Percentiles rank a stretch among this genome's conserved stretches.
phyloP scores from a whole-genome alignment of 2,329 filamentous ascomycete species.

The Fusarium floridanum region DNA sequence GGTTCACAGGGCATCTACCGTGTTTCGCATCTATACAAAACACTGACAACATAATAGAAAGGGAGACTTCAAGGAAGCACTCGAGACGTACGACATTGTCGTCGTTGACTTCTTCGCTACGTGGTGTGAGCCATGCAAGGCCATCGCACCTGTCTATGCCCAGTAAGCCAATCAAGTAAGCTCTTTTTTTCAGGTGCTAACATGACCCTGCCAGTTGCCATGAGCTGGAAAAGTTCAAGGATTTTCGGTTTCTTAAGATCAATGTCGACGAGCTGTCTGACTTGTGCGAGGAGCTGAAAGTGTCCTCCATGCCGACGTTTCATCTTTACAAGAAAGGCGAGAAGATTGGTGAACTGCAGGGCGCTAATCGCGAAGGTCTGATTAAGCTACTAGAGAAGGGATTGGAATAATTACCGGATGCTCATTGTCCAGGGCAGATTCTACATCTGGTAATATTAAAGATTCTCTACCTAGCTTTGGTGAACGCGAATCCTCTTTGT shows the following conservation, averaged over 20 bases:
- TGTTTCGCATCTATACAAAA: not conserved
- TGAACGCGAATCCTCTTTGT: no score
- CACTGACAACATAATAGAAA: constrained; percentile 3
- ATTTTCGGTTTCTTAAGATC: constrained; percentile 33
- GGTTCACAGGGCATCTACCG: not conserved
- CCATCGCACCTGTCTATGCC: constrained; percentile 28
- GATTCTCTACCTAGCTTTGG: no score
- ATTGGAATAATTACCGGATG: not conserved
- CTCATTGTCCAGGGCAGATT: not conserved
- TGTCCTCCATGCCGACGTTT: constrained; percentile 17
- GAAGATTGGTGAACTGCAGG: constrained; percentile 30
- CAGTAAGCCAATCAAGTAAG: not conserved
- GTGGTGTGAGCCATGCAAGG: constrained; percentile 21
- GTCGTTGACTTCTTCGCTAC: constrained; percentile 35
- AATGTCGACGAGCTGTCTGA: constrained; percentile 30
- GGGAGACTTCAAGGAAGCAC: constrained; percentile 31
- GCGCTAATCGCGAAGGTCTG: constrained; percentile 12
- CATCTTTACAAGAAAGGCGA: constrained; percentile 29
- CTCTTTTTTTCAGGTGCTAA: not conserved
- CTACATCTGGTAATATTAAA: no score
- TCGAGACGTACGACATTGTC: constrained; percentile 22
- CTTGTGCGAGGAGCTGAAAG: constrained; percentile 16
- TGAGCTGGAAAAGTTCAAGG: constrained; percentile 35
- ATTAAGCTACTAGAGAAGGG: constrained; percentile 28
- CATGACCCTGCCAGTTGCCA: not conserved